Conservation (phyloP, 495 filamentous ascomycete species). For the Lepraria neglecta region DNA sequence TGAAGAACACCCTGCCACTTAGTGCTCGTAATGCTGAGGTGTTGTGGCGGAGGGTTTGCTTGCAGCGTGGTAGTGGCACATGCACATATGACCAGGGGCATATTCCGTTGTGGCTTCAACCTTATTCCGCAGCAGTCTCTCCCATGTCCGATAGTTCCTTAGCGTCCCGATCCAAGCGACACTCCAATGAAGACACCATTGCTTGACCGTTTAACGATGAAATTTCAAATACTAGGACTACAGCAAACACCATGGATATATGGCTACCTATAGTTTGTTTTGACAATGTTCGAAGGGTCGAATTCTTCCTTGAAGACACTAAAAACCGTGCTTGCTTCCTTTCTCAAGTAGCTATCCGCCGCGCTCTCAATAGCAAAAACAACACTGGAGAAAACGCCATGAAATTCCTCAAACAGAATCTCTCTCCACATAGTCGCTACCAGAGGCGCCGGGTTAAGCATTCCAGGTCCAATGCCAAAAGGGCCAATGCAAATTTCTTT, state of each 20-base stretch:
- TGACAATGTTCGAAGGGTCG: conserved; percentile 32
- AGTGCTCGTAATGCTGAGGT: too few relatives aligned
- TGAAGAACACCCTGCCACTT: too few relatives aligned
- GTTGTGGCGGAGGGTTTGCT: too few relatives aligned
- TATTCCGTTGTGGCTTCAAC: too few relatives aligned
- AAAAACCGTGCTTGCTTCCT: conserved; percentile 27
- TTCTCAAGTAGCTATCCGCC: conserved; percentile 14
- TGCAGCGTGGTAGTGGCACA: too few relatives aligned
- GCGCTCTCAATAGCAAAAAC: conserved; percentile 57
- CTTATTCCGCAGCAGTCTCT: too few relatives aligned
- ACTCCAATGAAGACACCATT: too few relatives aligned
- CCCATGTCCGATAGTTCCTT: too few relatives aligned
- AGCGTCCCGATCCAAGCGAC: too few relatives aligned
- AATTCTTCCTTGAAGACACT: conserved; percentile 34
- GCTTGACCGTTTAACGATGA: too few relatives aligned
- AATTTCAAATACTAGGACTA: too few relatives aligned
- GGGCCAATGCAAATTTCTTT: conserved; percentile 57
- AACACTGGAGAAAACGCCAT: conserved; percentile 56
- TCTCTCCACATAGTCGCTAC: conserved; percentile 60
- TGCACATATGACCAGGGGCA: too few relatives aligned
- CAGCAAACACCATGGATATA: neutral
- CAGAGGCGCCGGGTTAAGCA: conserved; percentile 58
- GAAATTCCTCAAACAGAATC: conserved; percentile 54
- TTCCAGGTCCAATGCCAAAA: conserved; percentile 60
- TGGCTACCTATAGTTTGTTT: conserved; percentile 10